These are phyloP conservation scores for Scenedesmus sp. DNA, from an alignment of 163 green algal species.

Conservation along the genomic window DNA sequence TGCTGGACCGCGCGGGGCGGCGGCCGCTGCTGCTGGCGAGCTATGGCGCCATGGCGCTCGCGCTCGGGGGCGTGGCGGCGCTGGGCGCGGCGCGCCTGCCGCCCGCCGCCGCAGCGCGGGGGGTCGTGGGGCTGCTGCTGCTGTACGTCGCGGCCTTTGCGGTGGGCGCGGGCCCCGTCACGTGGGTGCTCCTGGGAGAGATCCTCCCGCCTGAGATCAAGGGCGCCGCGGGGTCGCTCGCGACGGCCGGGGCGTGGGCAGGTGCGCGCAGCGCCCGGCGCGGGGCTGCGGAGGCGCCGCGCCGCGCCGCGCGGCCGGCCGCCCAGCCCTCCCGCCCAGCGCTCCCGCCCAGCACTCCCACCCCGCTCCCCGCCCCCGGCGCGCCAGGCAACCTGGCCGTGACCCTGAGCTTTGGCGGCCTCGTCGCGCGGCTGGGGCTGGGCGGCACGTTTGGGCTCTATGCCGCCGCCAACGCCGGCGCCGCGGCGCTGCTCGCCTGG, in stretches of 20 bases:
- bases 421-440: conserved; percentile 62
- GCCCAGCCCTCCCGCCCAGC: no score
- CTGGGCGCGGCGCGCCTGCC: no score
- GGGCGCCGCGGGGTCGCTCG: conserved; percentile 48
- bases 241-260: conserved; percentile 68
- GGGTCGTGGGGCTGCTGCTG: conserved; percentile 27
- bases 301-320: no score
- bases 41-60: conserved; percentile 55
- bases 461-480: conserved; percentile 52
- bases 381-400: conserved; percentile 62
- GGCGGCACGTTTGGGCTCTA: conserved; percentile 65
- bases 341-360: no score
- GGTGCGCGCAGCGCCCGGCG: conserved; percentile 1
- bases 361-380: no score
- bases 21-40: conserved; percentile 52
- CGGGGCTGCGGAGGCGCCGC: no score
- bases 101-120: no score
- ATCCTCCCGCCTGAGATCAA: conserved; percentile 67
- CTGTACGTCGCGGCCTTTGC: conserved; percentile 41
- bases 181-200: conserved; percentile 75
- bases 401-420: conserved; percentile 60
- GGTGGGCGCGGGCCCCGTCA: conserved; percentile 62
- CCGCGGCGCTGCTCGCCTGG: conserved; percentile 44
- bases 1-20: conserved; percentile 64
- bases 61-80: conserved; percentile 46